Evolutionary conservation across 1,284 basidiomycete genomes (phyloP).

Genomic region (Irpex sp.): DNA sequence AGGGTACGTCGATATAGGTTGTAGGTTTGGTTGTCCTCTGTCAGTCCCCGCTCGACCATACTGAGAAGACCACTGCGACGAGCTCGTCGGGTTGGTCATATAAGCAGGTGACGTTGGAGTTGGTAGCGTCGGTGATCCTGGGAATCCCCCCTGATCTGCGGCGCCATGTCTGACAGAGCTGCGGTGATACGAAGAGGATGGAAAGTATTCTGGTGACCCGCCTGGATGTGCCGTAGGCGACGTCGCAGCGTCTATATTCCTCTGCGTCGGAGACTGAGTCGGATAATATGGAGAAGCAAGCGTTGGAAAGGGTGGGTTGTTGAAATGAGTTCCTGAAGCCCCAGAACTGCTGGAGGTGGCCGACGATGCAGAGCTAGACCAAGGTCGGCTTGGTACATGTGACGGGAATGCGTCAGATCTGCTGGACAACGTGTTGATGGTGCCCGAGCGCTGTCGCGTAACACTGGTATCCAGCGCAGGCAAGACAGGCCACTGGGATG

Average conservation of each 20-base stretch:
- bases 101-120: constrained; percentile 10
- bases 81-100: neutral
- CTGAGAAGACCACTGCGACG: constrained; percentile 14
- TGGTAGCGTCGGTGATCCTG: constrained; percentile 9
- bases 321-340: constrained; percentile 21
- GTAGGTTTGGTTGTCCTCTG: constrained; percentile 10
- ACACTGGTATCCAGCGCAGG: constrained; percentile 28
- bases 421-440: constrained; percentile 13
- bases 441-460: constrained; percentile 20
- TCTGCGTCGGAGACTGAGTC: constrained; percentile 24
- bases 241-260: constrained; percentile 16
- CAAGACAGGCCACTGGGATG: constrained; percentile 24
- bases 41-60: constrained; percentile 10
- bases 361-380: constrained; percentile 28
- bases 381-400: constrained; percentile 25
- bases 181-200: constrained; percentile 10
- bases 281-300: constrained; percentile 44
- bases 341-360: constrained; percentile 25
- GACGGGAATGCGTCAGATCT: constrained; percentile 25
- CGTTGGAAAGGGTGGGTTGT: constrained; percentile 27
- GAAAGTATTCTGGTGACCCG: constrained; percentile 19
- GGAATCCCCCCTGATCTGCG: constrained; percentile 11
- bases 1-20: constrained; percentile 14
- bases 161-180: constrained; percentile 10
- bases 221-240: constrained; percentile 23